These are phyloP conservation scores for Populus hybrid DNA, from an alignment of 441 rosid species.

Conservation along the genomic window DNA sequence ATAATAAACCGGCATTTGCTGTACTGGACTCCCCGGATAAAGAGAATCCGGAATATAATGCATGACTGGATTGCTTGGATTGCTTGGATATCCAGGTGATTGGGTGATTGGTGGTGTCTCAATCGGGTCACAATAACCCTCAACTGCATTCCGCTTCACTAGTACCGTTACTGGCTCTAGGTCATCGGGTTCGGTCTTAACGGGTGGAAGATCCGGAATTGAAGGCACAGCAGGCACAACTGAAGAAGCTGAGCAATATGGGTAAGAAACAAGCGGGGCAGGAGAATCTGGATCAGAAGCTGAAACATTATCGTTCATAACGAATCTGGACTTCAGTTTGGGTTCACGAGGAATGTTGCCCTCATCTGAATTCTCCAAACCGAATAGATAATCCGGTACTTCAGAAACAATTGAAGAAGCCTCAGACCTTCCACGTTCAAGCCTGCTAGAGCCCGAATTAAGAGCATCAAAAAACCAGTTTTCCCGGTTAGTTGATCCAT, in stretches of 20 bases:
- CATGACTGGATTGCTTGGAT: conserved; percentile 48
- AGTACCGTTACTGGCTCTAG: conserved; percentile 20
- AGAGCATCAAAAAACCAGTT: conserved; percentile 92
- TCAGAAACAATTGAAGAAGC: conserved; percentile 85
- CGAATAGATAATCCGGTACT: conserved; percentile 84
- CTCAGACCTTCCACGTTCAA: conserved; percentile 79
- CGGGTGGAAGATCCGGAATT: conserved; percentile 68
- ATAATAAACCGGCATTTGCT: conserved; percentile 62
- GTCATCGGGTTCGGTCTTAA: conserved; percentile 54
- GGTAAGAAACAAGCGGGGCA: conserved; percentile 61
- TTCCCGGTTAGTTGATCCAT: conserved; percentile 74
- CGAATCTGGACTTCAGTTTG: conserved; percentile 36
- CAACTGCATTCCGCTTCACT: conserved; percentile 20
- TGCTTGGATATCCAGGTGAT: conserved; percentile 40
- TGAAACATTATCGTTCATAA: conserved; percentile 49
- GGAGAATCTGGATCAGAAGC: conserved; percentile 88
- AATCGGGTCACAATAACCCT: conserved; percentile 25
- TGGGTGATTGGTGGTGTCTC: conserved; percentile 38
- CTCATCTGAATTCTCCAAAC: conserved; percentile 75
- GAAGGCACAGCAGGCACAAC: conserved; percentile 39
- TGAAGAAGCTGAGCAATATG: conserved; percentile 64
- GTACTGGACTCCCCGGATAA: conserved; percentile 42
- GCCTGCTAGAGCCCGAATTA: conserved; percentile 40
- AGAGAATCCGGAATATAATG: conserved; percentile 52
- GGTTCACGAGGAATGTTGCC: not conserved